A percentile compares a stretch with the other conserved stretches of the same genome.
Conservation (phyloP, 257 asterid species). For the Salvia hispanica region DNA sequence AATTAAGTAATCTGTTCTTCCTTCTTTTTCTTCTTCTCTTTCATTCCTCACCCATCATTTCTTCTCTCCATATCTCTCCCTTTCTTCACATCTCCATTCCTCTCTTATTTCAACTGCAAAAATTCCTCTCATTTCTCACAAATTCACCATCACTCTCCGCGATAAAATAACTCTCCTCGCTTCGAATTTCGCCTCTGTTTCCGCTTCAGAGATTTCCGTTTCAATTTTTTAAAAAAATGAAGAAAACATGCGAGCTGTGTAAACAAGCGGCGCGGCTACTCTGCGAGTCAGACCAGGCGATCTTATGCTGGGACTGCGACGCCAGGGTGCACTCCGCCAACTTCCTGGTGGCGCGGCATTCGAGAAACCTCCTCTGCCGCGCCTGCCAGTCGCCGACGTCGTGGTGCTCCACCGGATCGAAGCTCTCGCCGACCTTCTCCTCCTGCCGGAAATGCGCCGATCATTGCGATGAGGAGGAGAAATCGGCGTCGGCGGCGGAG, state of each 20-base stretch:
- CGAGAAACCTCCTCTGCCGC: constrained; percentile 43
- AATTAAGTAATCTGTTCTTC: constrained; percentile 10
- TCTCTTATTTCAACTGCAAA: background rate
- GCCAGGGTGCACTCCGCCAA: constrained; percentile 60
- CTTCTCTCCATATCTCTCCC: constrained; percentile 1
- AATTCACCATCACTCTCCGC: no score
- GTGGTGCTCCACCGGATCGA: constrained; percentile 49
- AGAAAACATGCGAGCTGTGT: constrained; percentile 47
- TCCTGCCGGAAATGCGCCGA: constrained; percentile 38
- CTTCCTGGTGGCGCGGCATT: constrained; percentile 52
- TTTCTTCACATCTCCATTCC: background rate
- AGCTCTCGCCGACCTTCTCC: constrained; percentile 29
- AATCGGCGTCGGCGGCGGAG: constrained; percentile 23
- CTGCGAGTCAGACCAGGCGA: constrained; percentile 56
- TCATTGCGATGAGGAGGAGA: background rate
- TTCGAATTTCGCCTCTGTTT: background rate
- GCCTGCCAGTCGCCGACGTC: constrained; percentile 44
- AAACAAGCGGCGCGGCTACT: constrained; percentile 32
- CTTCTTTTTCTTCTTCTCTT: background rate
- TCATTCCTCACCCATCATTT: background rate
- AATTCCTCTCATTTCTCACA: no score
- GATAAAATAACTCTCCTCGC: no score
- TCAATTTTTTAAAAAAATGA: constrained; percentile 20
- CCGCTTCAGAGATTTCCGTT: background rate
- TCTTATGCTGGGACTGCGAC: constrained; percentile 64